These are phyloP conservation scores for Aspergillus sclerotialis DNA, from an alignment of 2,329 filamentous ascomycete genomes.

Conservation along the genomic window DNA sequence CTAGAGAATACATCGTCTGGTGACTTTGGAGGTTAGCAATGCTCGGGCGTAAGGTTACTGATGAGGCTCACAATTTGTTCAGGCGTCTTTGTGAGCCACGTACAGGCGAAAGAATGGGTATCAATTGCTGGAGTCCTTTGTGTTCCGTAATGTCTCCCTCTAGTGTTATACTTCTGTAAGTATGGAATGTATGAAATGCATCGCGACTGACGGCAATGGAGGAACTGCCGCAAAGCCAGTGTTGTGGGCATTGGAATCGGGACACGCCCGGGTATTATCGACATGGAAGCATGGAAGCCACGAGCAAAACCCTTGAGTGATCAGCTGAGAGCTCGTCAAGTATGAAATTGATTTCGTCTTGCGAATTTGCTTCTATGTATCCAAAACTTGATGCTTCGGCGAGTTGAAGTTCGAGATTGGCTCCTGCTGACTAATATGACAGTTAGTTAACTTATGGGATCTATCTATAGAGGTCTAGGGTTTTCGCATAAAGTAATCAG, in stretches of 20 bases:
- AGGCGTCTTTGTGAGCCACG: slow-evolving; percentile 27
- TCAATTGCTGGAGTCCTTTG: slow-evolving; percentile 5
- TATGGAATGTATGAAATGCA: background rate
- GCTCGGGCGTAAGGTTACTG: background rate
- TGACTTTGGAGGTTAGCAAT: slow-evolving; percentile 15
- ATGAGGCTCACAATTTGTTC: slow-evolving; percentile 19
- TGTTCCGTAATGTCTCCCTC: slow-evolving; percentile 13
- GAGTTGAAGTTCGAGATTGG: no score
- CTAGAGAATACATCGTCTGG: slow-evolving; percentile 23
- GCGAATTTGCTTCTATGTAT: no score
- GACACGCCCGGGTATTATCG: slow-evolving; percentile 11
- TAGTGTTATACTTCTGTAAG: slow-evolving; percentile 1
- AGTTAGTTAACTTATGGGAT: no score
- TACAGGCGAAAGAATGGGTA: slow-evolving; percentile 18
- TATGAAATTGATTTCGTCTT: no score
- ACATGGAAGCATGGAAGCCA: slow-evolving; percentile 15
- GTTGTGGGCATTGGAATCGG: slow-evolving; percentile 13
- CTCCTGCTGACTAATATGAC: no score
- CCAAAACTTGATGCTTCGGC: no score
- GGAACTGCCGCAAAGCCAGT: slow-evolving; percentile 8
- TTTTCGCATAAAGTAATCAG: no score
- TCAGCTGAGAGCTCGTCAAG: no score
- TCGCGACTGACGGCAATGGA: slow-evolving; percentile 3
- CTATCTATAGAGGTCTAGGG: no score
- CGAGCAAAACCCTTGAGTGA: background rate